These are phyloP conservation scores for Tremellales sp. DNA, from an alignment of 1,284 basidiomycete genomes.

Conservation along the genomic window DNA sequence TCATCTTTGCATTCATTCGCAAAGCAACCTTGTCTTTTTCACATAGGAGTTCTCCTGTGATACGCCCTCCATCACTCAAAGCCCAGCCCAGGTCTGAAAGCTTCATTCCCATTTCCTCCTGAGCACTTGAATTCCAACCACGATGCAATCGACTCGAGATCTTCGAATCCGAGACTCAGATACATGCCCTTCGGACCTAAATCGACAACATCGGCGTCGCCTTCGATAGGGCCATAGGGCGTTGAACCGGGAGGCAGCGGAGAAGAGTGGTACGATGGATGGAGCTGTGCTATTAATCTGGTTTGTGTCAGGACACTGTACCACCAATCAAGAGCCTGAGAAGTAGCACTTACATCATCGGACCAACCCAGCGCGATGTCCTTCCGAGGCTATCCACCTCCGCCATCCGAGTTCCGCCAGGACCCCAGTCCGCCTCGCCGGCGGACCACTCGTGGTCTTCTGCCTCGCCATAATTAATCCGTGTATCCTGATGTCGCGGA, in stretches of 20 bases:
- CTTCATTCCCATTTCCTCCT: slow-evolving; percentile 26
- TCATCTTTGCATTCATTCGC: too few species aligned
- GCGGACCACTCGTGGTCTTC: slow-evolving; percentile 22
- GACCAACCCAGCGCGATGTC: slow-evolving; percentile 42
- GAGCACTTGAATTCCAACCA: slow-evolving; percentile 39
- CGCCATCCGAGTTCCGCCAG: slow-evolving; percentile 24
- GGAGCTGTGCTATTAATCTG: slow-evolving; percentile 42
- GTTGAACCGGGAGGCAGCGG: slow-evolving; percentile 23
- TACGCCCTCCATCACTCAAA: too few species aligned
- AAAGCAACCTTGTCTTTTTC: too few species aligned
- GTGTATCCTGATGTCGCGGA: slow-evolving; percentile 14
- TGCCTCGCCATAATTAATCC: slow-evolving; percentile 28
- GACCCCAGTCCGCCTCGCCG: slow-evolving; percentile 15
- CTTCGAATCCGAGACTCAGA: slow-evolving; percentile 42
- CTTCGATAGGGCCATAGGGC: slow-evolving; percentile 26
- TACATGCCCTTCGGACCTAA: slow-evolving; percentile 45
- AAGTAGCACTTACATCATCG: slow-evolving; percentile 39
- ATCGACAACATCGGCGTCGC: slow-evolving; percentile 26
- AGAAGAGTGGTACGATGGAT: slow-evolving; percentile 20
- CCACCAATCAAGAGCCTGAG: not conserved
- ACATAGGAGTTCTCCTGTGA: too few species aligned
- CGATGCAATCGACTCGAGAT: slow-evolving; percentile 34
- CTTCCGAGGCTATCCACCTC: slow-evolving; percentile 28
- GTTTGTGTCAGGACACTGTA: not conserved
- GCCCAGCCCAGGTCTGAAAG: slow-evolving; percentile 31